Conservation (phyloP, 495 filamentous ascomycete genomes). For the Trichoderma asperelloides region DNA sequence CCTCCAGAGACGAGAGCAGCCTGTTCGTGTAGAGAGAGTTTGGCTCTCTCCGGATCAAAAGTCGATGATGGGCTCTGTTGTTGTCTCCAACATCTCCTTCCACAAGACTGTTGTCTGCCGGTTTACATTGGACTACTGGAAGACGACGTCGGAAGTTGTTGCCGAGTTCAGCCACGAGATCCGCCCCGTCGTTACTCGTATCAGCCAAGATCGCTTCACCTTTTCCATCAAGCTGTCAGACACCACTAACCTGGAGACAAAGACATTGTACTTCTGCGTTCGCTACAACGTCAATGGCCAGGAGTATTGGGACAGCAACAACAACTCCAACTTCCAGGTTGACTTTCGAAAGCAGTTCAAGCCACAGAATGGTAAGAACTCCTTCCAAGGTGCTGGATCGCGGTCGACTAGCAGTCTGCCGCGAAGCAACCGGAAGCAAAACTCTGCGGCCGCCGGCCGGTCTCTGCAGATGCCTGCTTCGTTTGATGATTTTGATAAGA, state of each 20-base stretch:
- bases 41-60: conserved; percentile 83
- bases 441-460: conserved; percentile 34
- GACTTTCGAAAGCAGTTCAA: conserved; percentile 76
- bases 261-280: conserved; percentile 86
- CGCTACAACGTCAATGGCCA: conserved; percentile 77
- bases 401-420: conserved; percentile 57
- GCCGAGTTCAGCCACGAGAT: conserved; percentile 82
- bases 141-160: conserved; percentile 87
- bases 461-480: conserved; percentile 55
- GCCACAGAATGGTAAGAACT: conserved; percentile 45
- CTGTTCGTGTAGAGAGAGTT: conserved; percentile 71
- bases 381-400: conserved; percentile 37
- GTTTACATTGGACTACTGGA: conserved; percentile 97
- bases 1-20: conserved; percentile 49
- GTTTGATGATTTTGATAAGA: conserved; percentile 62
- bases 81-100: conserved; percentile 82
- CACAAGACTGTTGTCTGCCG: conserved; percentile 80
- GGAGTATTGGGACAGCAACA: conserved; percentile 95
- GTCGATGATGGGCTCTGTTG: conserved; percentile 69
- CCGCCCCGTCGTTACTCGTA: conserved; percentile 51
- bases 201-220: conserved; percentile 77
- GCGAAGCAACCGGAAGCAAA: conserved; percentile 59
- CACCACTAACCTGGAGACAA: conserved; percentile 77
- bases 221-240: conserved; percentile 93
- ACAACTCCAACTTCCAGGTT: conserved; percentile 75